Percentiles rank a stretch among this genome's conserved stretches.
Evolutionary conservation across 106 monocot species (phyloP).

Genomic region (Dendrobium officinale): DNA sequence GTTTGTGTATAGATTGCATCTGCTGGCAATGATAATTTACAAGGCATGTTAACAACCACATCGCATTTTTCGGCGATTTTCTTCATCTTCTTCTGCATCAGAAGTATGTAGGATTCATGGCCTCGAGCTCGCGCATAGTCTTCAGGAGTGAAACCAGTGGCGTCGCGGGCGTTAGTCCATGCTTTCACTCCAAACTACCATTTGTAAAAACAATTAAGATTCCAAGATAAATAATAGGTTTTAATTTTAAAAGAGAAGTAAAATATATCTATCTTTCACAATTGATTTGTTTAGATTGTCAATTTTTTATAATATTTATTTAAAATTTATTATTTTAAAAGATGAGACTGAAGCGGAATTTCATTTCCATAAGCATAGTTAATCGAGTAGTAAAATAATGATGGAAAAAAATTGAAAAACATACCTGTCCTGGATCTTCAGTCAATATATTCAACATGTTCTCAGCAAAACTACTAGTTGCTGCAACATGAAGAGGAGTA

Average conservation of each 20-base stretch:
- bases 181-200: conserved; percentile 64
- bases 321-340: too few relatives aligned
- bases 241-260: too few relatives aligned
- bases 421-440: conserved; percentile 74
- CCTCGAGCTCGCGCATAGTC: conserved; percentile 58
- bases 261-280: too few relatives aligned
- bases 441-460: conserved; percentile 64
- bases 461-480: conserved; percentile 32
- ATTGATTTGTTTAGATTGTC: too few relatives aligned
- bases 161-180: conserved; percentile 58
- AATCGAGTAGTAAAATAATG: background rate
- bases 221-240: too few relatives aligned
- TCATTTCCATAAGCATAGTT: background rate
- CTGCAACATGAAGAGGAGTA: conserved; percentile 84
- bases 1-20: background rate
- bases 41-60: conserved; percentile 31
- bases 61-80: conserved; percentile 12
- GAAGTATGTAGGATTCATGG: conserved; percentile 40
- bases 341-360: background rate
- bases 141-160: conserved; percentile 51
- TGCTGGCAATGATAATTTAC: background rate
- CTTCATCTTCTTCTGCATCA: conserved; percentile 50
- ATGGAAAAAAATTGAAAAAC: background rate
- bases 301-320: too few relatives aligned
- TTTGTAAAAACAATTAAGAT: background rate